Percentiles rank a stretch among this genome's conserved stretches.
Conservation (phyloP, 2,329 filamentous ascomycete species). For the Akanthomyces dipterigenus region DNA sequence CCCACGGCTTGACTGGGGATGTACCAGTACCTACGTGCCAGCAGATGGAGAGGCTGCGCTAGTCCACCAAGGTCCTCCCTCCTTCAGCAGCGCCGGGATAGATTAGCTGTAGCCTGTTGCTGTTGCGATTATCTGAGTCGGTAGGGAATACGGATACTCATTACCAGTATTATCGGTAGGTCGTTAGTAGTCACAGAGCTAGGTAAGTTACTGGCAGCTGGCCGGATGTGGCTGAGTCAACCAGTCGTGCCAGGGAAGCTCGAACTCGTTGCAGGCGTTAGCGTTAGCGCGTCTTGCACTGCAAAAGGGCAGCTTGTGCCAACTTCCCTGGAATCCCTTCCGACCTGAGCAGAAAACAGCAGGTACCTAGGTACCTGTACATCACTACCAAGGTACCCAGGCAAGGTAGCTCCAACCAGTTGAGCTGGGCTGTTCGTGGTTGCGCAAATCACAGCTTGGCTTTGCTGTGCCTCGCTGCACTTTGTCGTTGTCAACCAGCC, state of each 20-base stretch:
- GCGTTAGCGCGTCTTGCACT: no score
- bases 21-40: no score
- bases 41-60: neutral
- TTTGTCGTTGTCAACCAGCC: neutral
- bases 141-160: no score
- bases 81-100: constrained; percentile 8
- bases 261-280: no score
- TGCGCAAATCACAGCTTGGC: neutral
- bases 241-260: neutral
- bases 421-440: neutral
- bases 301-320: neutral
- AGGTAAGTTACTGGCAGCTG: neutral
- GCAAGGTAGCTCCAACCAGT: neutral
- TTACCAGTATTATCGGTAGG: no score
- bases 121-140: no score
- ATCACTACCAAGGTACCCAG: no score
- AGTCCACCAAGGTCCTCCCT: neutral
- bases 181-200: no score
- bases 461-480: neutral
- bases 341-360: no score
- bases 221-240: neutral
- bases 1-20: neutral
- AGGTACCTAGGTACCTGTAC: neutral
- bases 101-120: neutral
- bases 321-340: neutral